Evolutionary conservation across 1,139 yeast species (phyloP).

Genomic region (Geotrichum carabidarum): DNA sequence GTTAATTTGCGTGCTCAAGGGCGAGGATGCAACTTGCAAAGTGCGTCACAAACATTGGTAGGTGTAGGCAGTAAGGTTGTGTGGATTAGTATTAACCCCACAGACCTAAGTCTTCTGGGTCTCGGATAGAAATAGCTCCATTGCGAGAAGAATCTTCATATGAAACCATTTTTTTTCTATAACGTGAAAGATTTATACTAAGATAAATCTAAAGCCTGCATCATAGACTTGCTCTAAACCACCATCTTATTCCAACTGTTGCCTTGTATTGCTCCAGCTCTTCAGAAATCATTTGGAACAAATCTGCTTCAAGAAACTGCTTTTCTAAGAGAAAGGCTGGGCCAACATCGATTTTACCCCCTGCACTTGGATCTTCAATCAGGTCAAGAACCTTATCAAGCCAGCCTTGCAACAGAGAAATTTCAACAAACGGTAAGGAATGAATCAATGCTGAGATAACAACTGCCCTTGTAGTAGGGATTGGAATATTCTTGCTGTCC

Average conservation of each 20-base stretch:
- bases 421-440: slow-evolving; percentile 52
- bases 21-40: too few relatives aligned
- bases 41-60: too few relatives aligned
- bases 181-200: too few relatives aligned
- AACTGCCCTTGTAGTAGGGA: slow-evolving; percentile 49
- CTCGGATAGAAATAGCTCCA: too few relatives aligned
- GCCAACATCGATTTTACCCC: slow-evolving; percentile 12
- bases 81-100: too few relatives aligned
- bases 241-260: slow-evolving; percentile 62
- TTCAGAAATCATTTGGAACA: slow-evolving; percentile 45
- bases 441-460: slow-evolving; percentile 47
- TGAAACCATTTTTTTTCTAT: too few relatives aligned
- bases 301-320: slow-evolving; percentile 33
- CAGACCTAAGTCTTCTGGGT: too few relatives aligned
- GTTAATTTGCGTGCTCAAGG: too few relatives aligned
- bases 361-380: slow-evolving; percentile 33
- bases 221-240: slow-evolving; percentile 40
- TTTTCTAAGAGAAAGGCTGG: slow-evolving; percentile 30
- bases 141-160: too few relatives aligned
- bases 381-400: slow-evolving; percentile 45
- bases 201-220: background rate
- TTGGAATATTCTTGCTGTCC: slow-evolving; percentile 37
- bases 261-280: slow-evolving; percentile 55
- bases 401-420: slow-evolving; percentile 46
- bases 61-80: too few relatives aligned